Conservation (phyloP, 495 filamentous ascomycete genomes). For the Aspergillus funiculosus region DNA sequence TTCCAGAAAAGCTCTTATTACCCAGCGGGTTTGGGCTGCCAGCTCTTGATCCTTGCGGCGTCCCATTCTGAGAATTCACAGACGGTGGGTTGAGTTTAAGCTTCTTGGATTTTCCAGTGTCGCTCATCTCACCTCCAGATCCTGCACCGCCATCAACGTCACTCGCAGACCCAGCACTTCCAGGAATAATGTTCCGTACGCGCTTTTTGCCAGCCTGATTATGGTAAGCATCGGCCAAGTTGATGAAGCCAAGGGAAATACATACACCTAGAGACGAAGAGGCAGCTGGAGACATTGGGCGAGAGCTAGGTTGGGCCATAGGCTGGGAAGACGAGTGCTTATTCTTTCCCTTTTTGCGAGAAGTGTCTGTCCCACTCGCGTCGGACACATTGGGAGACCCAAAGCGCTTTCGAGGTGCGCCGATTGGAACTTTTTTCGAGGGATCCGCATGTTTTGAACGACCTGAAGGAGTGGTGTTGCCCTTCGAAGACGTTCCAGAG, state of each 20-base stretch:
- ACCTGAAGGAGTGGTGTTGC: slow-evolving; percentile 68
- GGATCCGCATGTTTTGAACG: slow-evolving; percentile 44
- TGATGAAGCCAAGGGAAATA: background rate
- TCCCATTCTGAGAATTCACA: slow-evolving; percentile 45
- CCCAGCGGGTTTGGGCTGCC: slow-evolving; percentile 43
- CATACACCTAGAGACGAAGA: slow-evolving; percentile 32
- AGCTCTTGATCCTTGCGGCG: slow-evolving; percentile 51
- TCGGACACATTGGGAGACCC: slow-evolving; percentile 86
- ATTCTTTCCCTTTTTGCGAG: slow-evolving; percentile 83
- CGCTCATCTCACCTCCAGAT: slow-evolving; percentile 60
- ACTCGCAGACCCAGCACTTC: slow-evolving; percentile 60
- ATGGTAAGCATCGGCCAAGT: slow-evolving; percentile 16
- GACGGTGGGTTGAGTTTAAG: slow-evolving; percentile 54
- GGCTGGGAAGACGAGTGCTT: slow-evolving; percentile 45
- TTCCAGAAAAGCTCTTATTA: slow-evolving; percentile 26
- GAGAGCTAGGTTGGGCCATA: slow-evolving; percentile 52
- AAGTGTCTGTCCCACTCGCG: slow-evolving; percentile 82
- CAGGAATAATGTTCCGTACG: slow-evolving; percentile 33
- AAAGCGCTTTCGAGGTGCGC: slow-evolving; percentile 64
- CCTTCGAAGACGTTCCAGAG: slow-evolving; percentile 60
- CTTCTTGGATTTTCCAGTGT: slow-evolving; percentile 64
- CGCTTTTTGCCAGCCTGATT: slow-evolving; percentile 44
- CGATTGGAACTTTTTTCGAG: slow-evolving; percentile 51
- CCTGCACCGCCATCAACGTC: slow-evolving; percentile 73
- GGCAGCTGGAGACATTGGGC: slow-evolving; percentile 46